Evolutionary conservation across 2,329 filamentous ascomycete species (phyloP).

Genomic region (Trichoderma guizhouense): DNA sequence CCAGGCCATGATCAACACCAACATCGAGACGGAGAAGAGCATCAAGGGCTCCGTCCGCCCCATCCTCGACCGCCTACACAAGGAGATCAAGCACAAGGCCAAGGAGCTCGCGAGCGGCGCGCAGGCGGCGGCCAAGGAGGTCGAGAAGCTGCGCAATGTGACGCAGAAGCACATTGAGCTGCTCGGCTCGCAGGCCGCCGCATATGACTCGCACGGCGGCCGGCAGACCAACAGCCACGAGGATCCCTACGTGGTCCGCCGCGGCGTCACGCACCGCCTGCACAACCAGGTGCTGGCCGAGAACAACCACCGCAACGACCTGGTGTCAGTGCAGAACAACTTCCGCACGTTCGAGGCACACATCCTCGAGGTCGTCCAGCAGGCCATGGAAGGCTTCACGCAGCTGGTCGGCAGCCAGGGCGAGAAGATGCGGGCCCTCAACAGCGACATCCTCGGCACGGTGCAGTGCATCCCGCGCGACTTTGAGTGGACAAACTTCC

Average conservation of each 20-base stretch:
- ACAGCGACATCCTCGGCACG: constrained; percentile 75
- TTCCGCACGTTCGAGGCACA: constrained; percentile 87
- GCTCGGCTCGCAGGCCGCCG: constrained; percentile 78
- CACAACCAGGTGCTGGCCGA: constrained; percentile 91
- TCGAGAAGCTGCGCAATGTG: constrained; percentile 78
- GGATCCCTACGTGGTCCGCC: constrained; percentile 84
- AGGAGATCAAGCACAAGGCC: constrained; percentile 93
- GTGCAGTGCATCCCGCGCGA: constrained; percentile 75
- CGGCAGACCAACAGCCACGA: constrained; percentile 67
- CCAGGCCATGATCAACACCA: constrained; percentile 83
- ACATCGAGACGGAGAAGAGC: constrained; percentile 86
- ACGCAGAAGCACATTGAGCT: constrained; percentile 97
- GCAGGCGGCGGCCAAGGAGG: constrained; percentile 80
- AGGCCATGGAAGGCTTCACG: constrained; percentile 78
- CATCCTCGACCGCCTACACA: constrained; percentile 84
- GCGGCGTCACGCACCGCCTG: constrained; percentile 77
- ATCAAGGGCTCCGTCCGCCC: constrained; percentile 84
- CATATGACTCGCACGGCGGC: constrained; percentile 72
- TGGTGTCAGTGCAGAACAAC: constrained; percentile 86
- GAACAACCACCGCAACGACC: constrained; percentile 92
- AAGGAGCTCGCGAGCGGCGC: constrained; percentile 84
- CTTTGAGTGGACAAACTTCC: constrained; percentile 90
- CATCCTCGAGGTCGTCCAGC: constrained; percentile 76
- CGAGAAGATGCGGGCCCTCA: constrained; percentile 76
- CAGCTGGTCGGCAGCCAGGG: constrained; percentile 75